Percentiles rank a stretch among this genome's conserved stretches.
Evolutionary conservation across 139 green algal genomes (phyloP).

Genomic region (Monoraphidium neglectum): DNA sequence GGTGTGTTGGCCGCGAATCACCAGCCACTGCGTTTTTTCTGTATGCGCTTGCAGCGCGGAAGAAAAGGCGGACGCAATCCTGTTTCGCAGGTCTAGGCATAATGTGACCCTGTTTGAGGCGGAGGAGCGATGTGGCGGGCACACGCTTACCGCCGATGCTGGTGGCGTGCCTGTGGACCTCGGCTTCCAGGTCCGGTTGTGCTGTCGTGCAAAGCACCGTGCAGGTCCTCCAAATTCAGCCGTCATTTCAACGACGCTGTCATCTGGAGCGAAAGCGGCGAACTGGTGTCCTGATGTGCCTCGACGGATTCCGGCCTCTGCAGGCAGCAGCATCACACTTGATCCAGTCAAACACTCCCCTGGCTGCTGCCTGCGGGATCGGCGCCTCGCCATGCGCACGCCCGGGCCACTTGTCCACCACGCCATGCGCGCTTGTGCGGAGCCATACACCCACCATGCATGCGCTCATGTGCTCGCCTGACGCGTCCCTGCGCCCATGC

Average conservation of each 20-base stretch:
- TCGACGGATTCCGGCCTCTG: neutral
- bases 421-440: neutral
- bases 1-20: neutral
- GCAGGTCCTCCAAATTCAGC: neutral
- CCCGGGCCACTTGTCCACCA: neutral
- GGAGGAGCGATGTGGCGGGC: constrained; percentile 79
- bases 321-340: neutral
- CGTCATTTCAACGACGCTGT: too few species aligned
- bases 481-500: neutral
- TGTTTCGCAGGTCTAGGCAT: constrained; percentile 56
- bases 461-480: neutral
- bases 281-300: neutral
- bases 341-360: neutral
- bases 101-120: constrained; percentile 89
- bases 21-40: neutral
- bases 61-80: neutral
- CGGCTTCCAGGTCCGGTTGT: constrained; percentile 84
- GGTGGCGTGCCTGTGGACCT: constrained; percentile 79
- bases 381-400: neutral
- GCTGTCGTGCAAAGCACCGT: neutral
- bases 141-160: constrained; percentile 86
- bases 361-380: too few species aligned
- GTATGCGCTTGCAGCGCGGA: neutral
- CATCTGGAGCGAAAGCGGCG: neutral
- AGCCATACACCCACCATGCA: neutral